Evolutionary conservation across 2,329 filamentous ascomycete genomes (phyloP), one percentile per base, ranked within the genome.

Genomic region (Paraphaeosphaeria sporulosa): DNA sequence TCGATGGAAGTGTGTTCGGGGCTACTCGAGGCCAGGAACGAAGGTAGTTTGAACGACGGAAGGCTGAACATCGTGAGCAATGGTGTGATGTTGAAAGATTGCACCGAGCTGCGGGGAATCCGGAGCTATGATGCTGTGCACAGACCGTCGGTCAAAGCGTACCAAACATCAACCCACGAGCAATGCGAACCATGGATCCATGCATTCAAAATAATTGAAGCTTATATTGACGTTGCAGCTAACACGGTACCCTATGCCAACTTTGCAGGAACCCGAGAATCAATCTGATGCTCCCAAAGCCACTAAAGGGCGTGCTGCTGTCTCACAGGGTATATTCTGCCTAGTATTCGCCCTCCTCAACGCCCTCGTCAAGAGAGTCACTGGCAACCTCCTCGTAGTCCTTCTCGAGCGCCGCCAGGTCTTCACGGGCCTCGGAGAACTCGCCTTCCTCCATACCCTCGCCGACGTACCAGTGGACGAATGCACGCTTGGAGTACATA

Each of bases 371-470:
- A 69, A 89, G 83, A 40, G 71, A 76, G 79, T 94, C 91, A 76
- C 84, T 86, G 62, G 90, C 91, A 69, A 94, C 91, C 84, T 94
- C 91, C 80, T 93, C 91, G 77, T 94, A 94, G 73, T 94, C 91
- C 83, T 90, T 92, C 85, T 94, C 92, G 36, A 95, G 84, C 50
- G 92, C 92, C 64, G 92, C 92, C 62, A 95, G 84, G 78, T 95
- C 92, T 83, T 95, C 92, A 70, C 92, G 89, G 63, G 92, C 92
- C 81, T 95, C 92, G 64, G 89, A 91, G 83, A 95, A 95, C 80
- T 95, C 92, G 72, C 92, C 92, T 79, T 95, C 92, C 83, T 95
- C 92, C 92, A 95, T 95, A 82, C 92, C 92, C 82, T 95, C 92
- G 67, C 92, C 92, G 56, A 95, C 92, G 69, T 91, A 91, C 89